Conservation (phyloP, 192 early-diverging fungal genomes). For the Diversispora eburnea region DNA sequence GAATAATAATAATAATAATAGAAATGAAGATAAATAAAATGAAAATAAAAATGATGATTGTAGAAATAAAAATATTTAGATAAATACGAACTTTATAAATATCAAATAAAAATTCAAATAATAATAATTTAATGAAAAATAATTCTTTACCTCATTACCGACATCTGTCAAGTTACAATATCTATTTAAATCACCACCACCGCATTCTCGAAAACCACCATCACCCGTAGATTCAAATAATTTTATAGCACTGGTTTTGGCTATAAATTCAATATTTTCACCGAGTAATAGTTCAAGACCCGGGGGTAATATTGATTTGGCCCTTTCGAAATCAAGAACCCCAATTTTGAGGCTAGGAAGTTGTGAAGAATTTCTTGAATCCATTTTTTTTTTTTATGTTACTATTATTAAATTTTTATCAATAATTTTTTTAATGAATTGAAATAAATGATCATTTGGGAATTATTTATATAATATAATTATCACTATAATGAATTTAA, state of each 20-base stretch:
- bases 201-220: constrained; percentile 20
- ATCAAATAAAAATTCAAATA: too few species aligned
- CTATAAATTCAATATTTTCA: constrained; percentile 16
- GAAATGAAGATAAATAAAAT: neutral
- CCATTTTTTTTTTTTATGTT: too few species aligned
- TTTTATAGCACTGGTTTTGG: constrained; percentile 15
- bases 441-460: too few species aligned
- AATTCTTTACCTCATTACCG: constrained; percentile 10
- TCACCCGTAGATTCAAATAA: constrained; percentile 24
- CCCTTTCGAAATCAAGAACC: neutral
- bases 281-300: constrained; percentile 20
- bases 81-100: too few species aligned
- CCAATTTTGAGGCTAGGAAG: neutral
- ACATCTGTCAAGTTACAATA: neutral
- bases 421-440: too few species aligned
- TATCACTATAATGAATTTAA: too few species aligned
- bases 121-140: neutral
- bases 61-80: too few species aligned
- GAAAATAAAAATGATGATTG: neutral
- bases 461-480: too few species aligned
- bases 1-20: neutral
- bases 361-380: neutral
- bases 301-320: constrained; percentile 17
- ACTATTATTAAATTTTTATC: too few species aligned
- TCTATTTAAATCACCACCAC: neutral